phyloP scores from a whole-genome alignment of 768 basidiomycete species.

The Auricularia sp. region DNA sequence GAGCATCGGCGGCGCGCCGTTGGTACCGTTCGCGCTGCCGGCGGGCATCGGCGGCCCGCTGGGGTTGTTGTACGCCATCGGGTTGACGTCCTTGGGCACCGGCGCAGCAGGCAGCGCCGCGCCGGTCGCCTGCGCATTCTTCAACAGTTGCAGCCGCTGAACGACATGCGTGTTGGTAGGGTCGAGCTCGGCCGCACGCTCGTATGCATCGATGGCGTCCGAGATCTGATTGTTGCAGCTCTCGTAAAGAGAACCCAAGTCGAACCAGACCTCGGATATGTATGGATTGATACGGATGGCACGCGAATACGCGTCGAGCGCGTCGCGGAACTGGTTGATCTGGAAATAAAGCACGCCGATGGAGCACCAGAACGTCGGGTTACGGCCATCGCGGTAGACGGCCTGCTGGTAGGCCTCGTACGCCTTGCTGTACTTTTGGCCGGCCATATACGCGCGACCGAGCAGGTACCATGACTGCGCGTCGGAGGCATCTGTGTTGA shows the following conservation, averaged over 20 bases:
- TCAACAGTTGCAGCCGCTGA: conserved; percentile 66
- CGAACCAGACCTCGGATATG: conserved; percentile 92
- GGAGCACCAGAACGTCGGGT: conserved; percentile 99
- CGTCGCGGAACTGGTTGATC: conserved; percentile 98
- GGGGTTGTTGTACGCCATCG: conserved; percentile 69
- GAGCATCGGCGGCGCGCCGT: neutral
- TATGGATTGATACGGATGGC: conserved; percentile 99
- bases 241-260: conserved; percentile 93
- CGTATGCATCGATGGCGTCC: conserved; percentile 97
- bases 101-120: conserved; percentile 74
- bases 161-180: conserved; percentile 76
- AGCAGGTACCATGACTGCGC: conserved; percentile 99
- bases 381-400: conserved; percentile 96
- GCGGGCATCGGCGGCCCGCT: conserved; percentile 45
- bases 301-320: conserved; percentile 95
- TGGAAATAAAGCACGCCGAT: conserved; percentile 99
- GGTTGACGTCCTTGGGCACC: conserved; percentile 91
- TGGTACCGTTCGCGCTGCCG: neutral
- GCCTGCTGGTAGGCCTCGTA: conserved; percentile 99
- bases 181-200: conserved; percentile 89
- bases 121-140: conserved; percentile 68
- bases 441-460: conserved; percentile 97
- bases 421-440: conserved; percentile 97
- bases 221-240: conserved; percentile 98
- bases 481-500: conserved; percentile 68